A percentile compares a stretch with the other conserved stretches of the same genome.
These are phyloP conservation scores for Penicillium sp. DNA, from an alignment of 2,329 filamentous ascomycete genomes.

Conservation along the genomic window DNA sequence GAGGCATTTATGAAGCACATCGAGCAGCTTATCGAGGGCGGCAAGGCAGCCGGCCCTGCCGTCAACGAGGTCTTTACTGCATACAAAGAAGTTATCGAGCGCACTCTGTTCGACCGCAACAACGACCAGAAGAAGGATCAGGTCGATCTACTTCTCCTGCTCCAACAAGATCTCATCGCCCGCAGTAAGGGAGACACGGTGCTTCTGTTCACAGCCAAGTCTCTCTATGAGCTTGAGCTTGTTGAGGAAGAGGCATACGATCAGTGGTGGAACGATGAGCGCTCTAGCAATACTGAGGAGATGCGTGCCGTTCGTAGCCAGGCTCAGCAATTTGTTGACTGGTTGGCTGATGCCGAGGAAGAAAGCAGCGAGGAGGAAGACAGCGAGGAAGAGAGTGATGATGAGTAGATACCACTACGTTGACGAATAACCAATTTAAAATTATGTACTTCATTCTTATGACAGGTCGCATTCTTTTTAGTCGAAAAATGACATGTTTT, in stretches of 20 bases:
- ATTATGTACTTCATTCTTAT: not conserved
- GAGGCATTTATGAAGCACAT: constrained; percentile 82
- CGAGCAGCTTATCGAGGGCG: constrained; percentile 64
- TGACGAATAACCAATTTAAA: constrained; percentile 1
- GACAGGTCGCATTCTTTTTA: not conserved
- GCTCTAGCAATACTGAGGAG: constrained; percentile 66
- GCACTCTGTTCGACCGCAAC: constrained; percentile 61
- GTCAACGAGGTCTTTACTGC: constrained; percentile 65
- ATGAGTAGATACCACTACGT: constrained; percentile 28
- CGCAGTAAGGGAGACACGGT: constrained; percentile 66
- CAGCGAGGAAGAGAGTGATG: constrained; percentile 52
- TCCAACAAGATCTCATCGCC: constrained; percentile 77
- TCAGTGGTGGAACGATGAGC: constrained; percentile 81
- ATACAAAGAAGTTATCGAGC: constrained; percentile 63
- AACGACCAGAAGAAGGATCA: constrained; percentile 65
- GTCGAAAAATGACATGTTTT: not conserved
- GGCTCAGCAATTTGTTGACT: constrained; percentile 78
- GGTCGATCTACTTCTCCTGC: constrained; percentile 77
- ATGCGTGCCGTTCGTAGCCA: constrained; percentile 72
- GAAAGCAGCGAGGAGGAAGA: constrained; percentile 65
- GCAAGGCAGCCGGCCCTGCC: constrained; percentile 64
- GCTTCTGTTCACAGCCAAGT: constrained; percentile 77
- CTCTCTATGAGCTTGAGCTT: constrained; percentile 80
- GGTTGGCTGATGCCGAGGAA: constrained; percentile 75
- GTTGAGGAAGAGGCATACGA: constrained; percentile 87